Base-by-base conservation (phyloP, 129 eudicot species). In the Heracleum sosnowskyi region DNA sequence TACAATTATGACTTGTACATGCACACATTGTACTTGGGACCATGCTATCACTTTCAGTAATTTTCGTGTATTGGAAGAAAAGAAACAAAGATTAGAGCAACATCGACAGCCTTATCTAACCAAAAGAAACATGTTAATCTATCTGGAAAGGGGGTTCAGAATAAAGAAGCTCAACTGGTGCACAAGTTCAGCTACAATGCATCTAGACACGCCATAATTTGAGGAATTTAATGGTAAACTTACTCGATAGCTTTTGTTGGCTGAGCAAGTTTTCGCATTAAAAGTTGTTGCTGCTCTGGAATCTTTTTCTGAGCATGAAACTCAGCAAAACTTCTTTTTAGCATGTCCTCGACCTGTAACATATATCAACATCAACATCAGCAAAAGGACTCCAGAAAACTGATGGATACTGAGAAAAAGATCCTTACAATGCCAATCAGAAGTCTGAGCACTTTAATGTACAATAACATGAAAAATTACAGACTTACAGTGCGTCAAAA, bases 321-420 rank as follows among this genome's bases (percentile, higher is more conserved):
- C 88, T 96, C 99, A 62, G 99, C 99, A 89, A 96, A 96, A 86
- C 99, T 96, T 90, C 97, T 89, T 86, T 96, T 96, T 83, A 96
- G 86, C 99, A 96, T 96, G 93, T 96, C 99, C 82, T 96, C 99
- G 64, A 96, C 97, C 99, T 96, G 81, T 60, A 82, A 34, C 44
- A 26, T 73, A 11, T 79, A 46, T 26, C 44, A 45, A 46, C 24
- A 45, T 18, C 64, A 70, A 75, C 40, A 72, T 69, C 44, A 83
- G 42, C 20, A 78, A n/a, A 53, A 82, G 37, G 10, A 73, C 55
- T n/a, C 62, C 34, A 11, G 41, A 76, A 40, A 73, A 49, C 26
- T 4, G 42, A 26, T 7, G 33, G 24, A 17, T 45, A 68, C 5
- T 45, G 3, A 20, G 46, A 37, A n/a, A 69, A 22, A 36, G 2